Percentiles rank a stretch among this genome's conserved stretches.
These are phyloP conservation scores for Colletotrichum cereale DNA, from an alignment of 2,329 filamentous ascomycete genomes.

Conservation along the genomic window DNA sequence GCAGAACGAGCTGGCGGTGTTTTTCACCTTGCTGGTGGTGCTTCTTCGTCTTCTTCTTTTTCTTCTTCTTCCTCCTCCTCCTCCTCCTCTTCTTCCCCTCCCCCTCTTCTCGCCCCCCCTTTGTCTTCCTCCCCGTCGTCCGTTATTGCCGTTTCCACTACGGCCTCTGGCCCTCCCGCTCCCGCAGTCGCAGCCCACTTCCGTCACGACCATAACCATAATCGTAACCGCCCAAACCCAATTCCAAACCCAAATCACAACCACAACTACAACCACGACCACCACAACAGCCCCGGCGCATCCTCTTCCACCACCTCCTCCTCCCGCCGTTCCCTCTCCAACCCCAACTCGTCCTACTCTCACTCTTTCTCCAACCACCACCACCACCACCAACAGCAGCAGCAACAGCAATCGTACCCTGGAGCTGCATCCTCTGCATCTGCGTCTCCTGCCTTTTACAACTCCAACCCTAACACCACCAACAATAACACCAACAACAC, in stretches of 20 bases:
- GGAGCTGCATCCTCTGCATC: constrained; percentile 25
- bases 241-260: background rate
- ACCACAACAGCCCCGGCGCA: constrained; percentile 24
- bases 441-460: constrained; percentile 37
- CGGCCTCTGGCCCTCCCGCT: constrained; percentile 10
- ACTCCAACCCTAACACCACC: constrained; percentile 18
- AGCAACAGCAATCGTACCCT: constrained; percentile 16
- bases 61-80: background rate
- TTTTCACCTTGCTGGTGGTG: background rate
- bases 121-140: background rate
- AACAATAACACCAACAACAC: background rate
- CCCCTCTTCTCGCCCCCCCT: background rate
- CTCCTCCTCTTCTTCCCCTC: background rate
- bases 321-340: constrained; percentile 35
- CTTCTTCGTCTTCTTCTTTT: background rate
- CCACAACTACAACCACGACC: constrained; percentile 2
- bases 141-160: background rate
- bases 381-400: constrained; percentile 1
- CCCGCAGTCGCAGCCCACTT: constrained; percentile 15
- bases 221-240: background rate
- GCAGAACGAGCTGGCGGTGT: background rate
- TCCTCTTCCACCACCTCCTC: constrained; percentile 18
- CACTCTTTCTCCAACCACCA: constrained; percentile 11
- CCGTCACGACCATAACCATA: constrained; percentile 4
- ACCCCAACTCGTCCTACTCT: constrained; percentile 17